phyloP scores from a whole-genome alignment of 2,329 filamentous ascomycete species.

The Chalaropsis thielavioides region DNA sequence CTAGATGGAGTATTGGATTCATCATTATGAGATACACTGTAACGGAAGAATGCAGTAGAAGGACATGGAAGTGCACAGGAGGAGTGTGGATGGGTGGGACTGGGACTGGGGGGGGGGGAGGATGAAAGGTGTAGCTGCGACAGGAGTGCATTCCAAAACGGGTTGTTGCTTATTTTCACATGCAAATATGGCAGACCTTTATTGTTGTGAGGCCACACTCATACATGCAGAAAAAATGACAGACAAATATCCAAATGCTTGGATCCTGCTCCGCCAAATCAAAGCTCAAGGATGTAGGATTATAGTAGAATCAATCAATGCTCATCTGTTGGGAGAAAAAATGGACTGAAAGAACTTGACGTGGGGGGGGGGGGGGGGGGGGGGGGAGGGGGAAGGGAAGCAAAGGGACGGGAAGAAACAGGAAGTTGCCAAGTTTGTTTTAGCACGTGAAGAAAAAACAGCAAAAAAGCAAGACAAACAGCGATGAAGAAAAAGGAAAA shows the following conservation, averaged over 20 bases:
- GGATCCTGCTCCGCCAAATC: neutral
- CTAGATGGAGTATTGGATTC: neutral
- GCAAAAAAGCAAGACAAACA: neutral
- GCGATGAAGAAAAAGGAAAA: neutral
- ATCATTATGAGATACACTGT: neutral
- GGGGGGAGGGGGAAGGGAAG: neutral
- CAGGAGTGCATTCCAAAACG: neutral
- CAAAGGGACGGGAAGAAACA: neutral
- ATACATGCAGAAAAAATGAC: neutral
- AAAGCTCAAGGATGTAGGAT: slow-evolving; percentile 4
- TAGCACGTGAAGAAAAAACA: slow-evolving; percentile 2
- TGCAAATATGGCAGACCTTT: neutral
- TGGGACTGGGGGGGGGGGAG: neutral
- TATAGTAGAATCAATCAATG: neutral
- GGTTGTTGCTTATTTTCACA: slow-evolving; percentile 3
- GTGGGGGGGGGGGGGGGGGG: neutral
- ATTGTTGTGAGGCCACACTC: slow-evolving; percentile 3
- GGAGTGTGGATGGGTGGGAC: neutral
- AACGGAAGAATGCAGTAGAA: neutral
- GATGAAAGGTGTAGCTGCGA: neutral
- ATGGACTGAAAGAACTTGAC: neutral
- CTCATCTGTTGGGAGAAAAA: slow-evolving; percentile 2
- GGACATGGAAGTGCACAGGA: neutral
- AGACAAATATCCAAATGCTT: neutral
- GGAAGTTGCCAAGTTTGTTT: neutral